Percentiles rank a stretch among this genome's conserved stretches.
phyloP scores from a whole-genome alignment of 345 rosid genomes.

The Pugionium cornutum region DNA sequence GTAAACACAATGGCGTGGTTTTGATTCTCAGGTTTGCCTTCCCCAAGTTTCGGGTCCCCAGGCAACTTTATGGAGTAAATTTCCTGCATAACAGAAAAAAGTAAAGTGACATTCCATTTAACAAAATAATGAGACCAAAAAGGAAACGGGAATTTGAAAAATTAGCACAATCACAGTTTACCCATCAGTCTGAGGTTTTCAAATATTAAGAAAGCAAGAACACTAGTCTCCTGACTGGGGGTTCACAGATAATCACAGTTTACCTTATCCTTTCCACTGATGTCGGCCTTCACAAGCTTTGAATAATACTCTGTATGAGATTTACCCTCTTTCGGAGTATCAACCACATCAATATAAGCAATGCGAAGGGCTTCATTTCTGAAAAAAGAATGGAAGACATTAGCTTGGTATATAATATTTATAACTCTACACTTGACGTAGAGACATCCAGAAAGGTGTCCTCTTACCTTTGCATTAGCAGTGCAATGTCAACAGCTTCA shows the following conservation, averaged over 20 bases:
- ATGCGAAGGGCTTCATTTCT: slow-evolving; percentile 99
- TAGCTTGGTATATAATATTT: slow-evolving; percentile 17
- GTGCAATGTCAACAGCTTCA: slow-evolving; percentile 90
- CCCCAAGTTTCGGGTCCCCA: slow-evolving; percentile 96
- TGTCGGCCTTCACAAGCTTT: slow-evolving; percentile 94
- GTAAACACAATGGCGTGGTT: slow-evolving; percentile 95
- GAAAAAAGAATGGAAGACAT: slow-evolving; percentile 33
- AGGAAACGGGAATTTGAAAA: slow-evolving; percentile 1
- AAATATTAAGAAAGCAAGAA: slow-evolving; percentile 25
- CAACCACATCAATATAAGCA: slow-evolving; percentile 92
- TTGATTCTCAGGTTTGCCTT: slow-evolving; percentile 99
- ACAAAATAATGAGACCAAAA: slow-evolving; percentile 8
- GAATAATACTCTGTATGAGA: slow-evolving; percentile 79
- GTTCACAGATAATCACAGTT: slow-evolving; percentile 27
- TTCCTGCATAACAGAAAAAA: slow-evolving; percentile 58
- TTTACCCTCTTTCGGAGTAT: slow-evolving; percentile 68
- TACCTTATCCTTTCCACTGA: slow-evolving; percentile 97
- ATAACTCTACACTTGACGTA: slow-evolving; percentile 15
- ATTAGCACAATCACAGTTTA: slow-evolving; percentile 14
- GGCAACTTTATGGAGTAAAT: slow-evolving; percentile 90
- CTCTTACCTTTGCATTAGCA: slow-evolving; percentile 84
- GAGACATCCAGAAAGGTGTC: slow-evolving; percentile 17
- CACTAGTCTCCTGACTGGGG: slow-evolving; percentile 12
- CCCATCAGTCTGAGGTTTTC: slow-evolving; percentile 19
- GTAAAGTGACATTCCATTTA: slow-evolving; percentile 9